Evolutionary conservation across 2,329 filamentous ascomycete species (phyloP).

Genomic region (Neofusicoccum umdonicola): DNA sequence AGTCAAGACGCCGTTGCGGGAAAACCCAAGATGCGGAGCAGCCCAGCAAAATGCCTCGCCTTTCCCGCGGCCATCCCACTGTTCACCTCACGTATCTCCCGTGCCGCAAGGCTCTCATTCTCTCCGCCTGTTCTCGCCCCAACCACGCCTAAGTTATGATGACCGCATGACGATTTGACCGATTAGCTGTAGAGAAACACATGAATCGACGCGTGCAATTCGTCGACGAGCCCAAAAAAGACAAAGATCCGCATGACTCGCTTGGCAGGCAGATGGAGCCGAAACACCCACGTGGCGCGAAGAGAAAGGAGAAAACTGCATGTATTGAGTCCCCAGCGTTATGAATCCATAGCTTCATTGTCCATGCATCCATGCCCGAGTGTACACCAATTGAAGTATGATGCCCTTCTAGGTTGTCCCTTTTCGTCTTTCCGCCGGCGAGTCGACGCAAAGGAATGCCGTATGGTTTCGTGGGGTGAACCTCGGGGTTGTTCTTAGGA

Average conservation of each 20-base stretch:
- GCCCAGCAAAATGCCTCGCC: slow-evolving; percentile 9
- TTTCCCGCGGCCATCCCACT: slow-evolving; percentile 5
- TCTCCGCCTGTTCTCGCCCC: slow-evolving; percentile 1
- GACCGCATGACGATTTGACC: slow-evolving; percentile 13
- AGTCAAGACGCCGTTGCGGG: not conserved
- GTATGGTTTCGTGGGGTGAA: slow-evolving; percentile 3
- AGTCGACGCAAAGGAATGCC: slow-evolving; percentile 13
- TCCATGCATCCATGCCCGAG: slow-evolving; percentile 14
- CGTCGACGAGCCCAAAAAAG: slow-evolving; percentile 13
- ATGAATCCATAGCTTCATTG: slow-evolving; percentile 15
- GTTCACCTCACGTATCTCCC: not conserved
- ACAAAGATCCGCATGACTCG: slow-evolving; percentile 13
- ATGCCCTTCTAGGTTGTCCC: slow-evolving; percentile 11
- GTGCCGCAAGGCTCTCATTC: not conserved
- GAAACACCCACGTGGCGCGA: slow-evolving; percentile 13
- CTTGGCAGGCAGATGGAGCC: slow-evolving; percentile 7
- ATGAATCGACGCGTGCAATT: slow-evolving; percentile 11
- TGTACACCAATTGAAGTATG: slow-evolving; percentile 5
- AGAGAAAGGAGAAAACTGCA: slow-evolving; percentile 15
- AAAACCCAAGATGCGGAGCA: not conserved
- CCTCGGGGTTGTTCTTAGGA: slow-evolving; percentile 5
- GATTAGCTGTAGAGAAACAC: slow-evolving; percentile 15
- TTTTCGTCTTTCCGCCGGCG: slow-evolving; percentile 14
- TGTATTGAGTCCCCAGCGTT: slow-evolving; percentile 14
- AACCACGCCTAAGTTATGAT: slow-evolving; percentile 8